phyloP scores from a whole-genome alignment of 2,329 filamentous ascomycete species.

The Colletotrichum phormii region DNA sequence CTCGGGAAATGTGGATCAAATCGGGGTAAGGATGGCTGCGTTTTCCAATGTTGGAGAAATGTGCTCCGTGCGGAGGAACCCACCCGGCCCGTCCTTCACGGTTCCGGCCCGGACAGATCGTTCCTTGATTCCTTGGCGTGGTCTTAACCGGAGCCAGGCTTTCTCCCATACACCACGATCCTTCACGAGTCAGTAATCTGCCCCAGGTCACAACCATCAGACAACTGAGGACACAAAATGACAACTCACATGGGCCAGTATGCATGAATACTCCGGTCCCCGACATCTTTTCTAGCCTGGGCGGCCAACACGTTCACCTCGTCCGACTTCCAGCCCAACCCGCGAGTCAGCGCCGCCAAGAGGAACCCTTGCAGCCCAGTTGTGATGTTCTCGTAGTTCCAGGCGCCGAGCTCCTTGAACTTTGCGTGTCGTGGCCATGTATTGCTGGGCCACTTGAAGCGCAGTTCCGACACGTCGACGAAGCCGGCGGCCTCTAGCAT shows the following conservation, averaged over 20 bases:
- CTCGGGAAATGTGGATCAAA: not conserved
- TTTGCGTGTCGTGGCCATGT: conserved; percentile 49
- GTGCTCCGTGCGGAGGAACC: not conserved
- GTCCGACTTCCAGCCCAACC: conserved; percentile 48
- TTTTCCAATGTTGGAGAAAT: not conserved
- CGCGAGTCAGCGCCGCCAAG: conserved; percentile 51
- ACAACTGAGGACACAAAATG: not conserved
- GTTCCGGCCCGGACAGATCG: not conserved
- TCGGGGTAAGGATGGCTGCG: not conserved
- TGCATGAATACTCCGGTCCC: conserved; percentile 42
- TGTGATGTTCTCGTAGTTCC: conserved; percentile 47
- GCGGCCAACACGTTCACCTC: conserved; percentile 43
- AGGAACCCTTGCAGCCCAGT: conserved; percentile 49
- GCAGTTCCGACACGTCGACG: conserved; percentile 45
- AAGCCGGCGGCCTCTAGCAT: conserved; percentile 47
- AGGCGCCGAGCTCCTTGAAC: conserved; percentile 50
- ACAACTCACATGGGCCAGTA: conserved; percentile 52
- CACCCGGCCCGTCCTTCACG: conserved; percentile 12
- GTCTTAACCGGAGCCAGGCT: not conserved
- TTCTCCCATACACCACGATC: conserved; percentile 32
- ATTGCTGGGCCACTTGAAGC: conserved; percentile 51
- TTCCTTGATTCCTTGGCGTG: no score
- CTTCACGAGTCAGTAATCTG: conserved; percentile 12
- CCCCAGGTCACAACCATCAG: not conserved
- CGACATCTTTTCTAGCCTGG: conserved; percentile 41